Base-by-base conservation (phyloP, 2,329 filamentous ascomycete genomes). In the Colletotrichum sp. region DNA sequence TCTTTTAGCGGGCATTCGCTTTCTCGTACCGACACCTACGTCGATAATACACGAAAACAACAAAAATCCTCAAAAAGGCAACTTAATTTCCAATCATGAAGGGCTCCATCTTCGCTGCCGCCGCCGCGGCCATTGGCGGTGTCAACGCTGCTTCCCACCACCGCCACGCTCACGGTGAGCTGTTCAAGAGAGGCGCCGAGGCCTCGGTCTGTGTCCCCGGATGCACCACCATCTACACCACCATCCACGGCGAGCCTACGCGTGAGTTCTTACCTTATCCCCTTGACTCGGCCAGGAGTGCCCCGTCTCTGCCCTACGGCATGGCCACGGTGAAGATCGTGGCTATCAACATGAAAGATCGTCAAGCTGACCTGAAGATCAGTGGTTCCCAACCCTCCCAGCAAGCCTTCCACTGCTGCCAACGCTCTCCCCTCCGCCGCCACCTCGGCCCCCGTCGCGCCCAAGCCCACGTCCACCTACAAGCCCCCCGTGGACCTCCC, bases 1-100 rank as follows among this genome's bases (percentile, higher is more conserved):
- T 95, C 95, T 86, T 95, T 96, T 88, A 96, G 94, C 94, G 94
- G 94, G 91, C 93, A 92, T 89, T 95, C 93, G 87, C 94, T 94
- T 76, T 49, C 26, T 24, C 34, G 70, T 59, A 39, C 57, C 70
- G 74, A 85, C 81, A 72, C 39, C 26, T 32, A 75, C 44, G 75
- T 78, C 72, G 76, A 82, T 80, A 80, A 80, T 80, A 81, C 75
- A 80, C 78, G 44, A 52, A 52, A 52, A 52, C 44, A 52, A 81
- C 79, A 80, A 80, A 81, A 79, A 70, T 75, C 68, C 72, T 72
- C 71, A 76, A 78, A 78, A 70, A 79, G 81, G 79, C 80, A 80
- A 83, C 83, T 80, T 81, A 84, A 80, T 74, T 80, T 74, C 80
- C 83, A 88, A 94, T 83, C 57, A 97, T 97, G 95, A 97, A 95